Conservation (phyloP, 2,329 filamentous ascomycete species). For the Diatrype stigma region DNA sequence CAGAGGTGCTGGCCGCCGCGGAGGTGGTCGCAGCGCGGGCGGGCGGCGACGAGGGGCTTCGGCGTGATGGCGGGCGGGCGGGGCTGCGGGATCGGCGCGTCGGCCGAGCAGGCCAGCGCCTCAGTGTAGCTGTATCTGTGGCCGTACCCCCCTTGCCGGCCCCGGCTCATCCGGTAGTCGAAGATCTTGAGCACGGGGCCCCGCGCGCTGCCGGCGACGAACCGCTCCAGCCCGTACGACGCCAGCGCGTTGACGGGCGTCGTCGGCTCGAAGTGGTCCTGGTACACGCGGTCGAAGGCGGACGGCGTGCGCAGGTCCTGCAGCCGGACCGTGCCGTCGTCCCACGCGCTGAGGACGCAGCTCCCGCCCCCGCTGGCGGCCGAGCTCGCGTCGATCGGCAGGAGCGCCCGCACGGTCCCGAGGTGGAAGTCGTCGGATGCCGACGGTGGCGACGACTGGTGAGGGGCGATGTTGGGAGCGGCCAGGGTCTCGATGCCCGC, state of each 20-base stretch:
- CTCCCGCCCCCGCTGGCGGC: slow-evolving; percentile 30
- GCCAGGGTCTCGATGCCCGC: slow-evolving; percentile 37
- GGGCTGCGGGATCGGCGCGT: slow-evolving; percentile 32
- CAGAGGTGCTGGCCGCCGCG: slow-evolving; percentile 34
- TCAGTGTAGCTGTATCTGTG: slow-evolving; percentile 43
- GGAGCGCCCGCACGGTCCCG: slow-evolving; percentile 41
- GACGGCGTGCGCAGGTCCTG: slow-evolving; percentile 48
- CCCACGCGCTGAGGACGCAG: slow-evolving; percentile 48
- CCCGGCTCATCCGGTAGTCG: slow-evolving; percentile 54
- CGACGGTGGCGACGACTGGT: slow-evolving; percentile 9
- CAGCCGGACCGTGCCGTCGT: slow-evolving; percentile 48
- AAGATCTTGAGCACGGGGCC: slow-evolving; percentile 45
- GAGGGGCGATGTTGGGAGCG: slow-evolving; percentile 27
- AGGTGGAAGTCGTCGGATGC: slow-evolving; percentile 20
- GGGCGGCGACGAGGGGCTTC: slow-evolving; percentile 12
- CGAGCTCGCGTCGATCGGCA: slow-evolving; percentile 35
- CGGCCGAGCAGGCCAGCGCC: slow-evolving; percentile 40
- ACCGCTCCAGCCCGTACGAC: slow-evolving; percentile 46
- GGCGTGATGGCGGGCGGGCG: slow-evolving; percentile 17
- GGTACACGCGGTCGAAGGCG: slow-evolving; percentile 43
- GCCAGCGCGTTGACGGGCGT: slow-evolving; percentile 44
- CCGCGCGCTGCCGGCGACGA: slow-evolving; percentile 44
- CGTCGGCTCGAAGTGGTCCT: slow-evolving; percentile 48
- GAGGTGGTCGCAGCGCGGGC: slow-evolving; percentile 30
- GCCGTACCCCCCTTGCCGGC: no score